Conservation (phyloP, 345 rosid species). For the Populus davidiana region DNA sequence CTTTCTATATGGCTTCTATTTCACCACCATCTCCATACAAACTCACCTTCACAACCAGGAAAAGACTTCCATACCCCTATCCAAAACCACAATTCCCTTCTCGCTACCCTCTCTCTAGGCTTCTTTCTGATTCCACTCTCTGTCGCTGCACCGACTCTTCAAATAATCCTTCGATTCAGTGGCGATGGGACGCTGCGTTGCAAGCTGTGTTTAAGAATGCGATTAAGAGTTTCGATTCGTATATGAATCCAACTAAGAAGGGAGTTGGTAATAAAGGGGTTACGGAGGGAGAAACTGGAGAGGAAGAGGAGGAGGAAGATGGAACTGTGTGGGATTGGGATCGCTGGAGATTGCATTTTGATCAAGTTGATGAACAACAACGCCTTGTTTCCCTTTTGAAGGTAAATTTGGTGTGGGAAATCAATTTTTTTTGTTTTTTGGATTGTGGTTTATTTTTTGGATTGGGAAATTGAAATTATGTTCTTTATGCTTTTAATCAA, state of each 20-base stretch:
- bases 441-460: neutral
- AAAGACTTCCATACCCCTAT: too few species aligned
- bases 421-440: too few species aligned
- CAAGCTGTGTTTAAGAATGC: constrained; percentile 50
- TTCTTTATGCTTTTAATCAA: too few species aligned
- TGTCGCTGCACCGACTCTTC: constrained; percentile 44
- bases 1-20: constrained; percentile 27
- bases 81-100: too few species aligned
- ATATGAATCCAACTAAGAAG: constrained; percentile 27
- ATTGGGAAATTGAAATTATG: neutral
- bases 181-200: constrained; percentile 60
- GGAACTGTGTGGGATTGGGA: constrained; percentile 82
- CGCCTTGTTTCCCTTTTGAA: constrained; percentile 67
- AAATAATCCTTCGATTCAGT: constrained; percentile 19
- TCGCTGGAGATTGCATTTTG: constrained; percentile 82
- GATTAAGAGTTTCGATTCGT: constrained; percentile 54
- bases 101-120: too few species aligned
- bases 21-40: constrained; percentile 6
- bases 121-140: constrained; percentile 19
- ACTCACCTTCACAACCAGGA: too few species aligned
- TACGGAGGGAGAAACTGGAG: neutral
- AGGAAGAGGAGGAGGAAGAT: constrained; percentile 5
- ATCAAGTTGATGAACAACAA: constrained; percentile 72
- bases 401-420: constrained; percentile 34
- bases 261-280: constrained; percentile 12